A percentile compares a stretch with the other conserved stretches of the same genome.
These are phyloP conservation scores for Cercophora samala DNA, from an alignment of 495 filamentous ascomycete species.

Conservation along the genomic window DNA sequence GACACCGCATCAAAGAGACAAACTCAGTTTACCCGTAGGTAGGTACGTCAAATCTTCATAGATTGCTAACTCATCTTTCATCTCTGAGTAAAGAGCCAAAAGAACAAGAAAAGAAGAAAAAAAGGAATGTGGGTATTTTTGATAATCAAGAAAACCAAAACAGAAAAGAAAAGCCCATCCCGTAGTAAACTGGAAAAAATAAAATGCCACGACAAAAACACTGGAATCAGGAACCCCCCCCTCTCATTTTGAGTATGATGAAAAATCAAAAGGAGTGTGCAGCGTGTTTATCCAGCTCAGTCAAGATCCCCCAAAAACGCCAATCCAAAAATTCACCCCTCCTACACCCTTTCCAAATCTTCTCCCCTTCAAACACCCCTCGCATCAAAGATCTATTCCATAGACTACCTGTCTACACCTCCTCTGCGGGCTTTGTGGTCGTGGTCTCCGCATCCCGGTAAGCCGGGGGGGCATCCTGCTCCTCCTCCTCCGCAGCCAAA, in stretches of 20 bases:
- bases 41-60: not conserved
- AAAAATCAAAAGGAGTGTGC: not conserved
- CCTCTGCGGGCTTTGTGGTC: constrained; percentile 5
- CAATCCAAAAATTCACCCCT: not conserved
- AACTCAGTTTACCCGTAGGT: too few species aligned
- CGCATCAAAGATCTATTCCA: too few species aligned
- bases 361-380: not conserved
- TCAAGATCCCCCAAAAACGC: not conserved
- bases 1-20: not conserved
- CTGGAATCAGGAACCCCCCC: not conserved
- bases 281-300: not conserved
- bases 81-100: not conserved
- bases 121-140: constrained; percentile 13
- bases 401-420: not conserved
- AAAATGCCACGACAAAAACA: not conserved
- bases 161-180: not conserved
- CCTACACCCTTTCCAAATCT: not conserved
- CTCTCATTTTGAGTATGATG: not conserved
- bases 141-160: constrained; percentile 1
- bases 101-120: too few species aligned
- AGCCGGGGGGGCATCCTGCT: constrained; percentile 40
- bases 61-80: not conserved
- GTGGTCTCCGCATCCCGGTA: constrained; percentile 31
- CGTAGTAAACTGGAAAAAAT: not conserved
- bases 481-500: constrained; percentile 28